Conservation (phyloP, 129 eudicot genomes). For the Apium graveolens region DNA sequence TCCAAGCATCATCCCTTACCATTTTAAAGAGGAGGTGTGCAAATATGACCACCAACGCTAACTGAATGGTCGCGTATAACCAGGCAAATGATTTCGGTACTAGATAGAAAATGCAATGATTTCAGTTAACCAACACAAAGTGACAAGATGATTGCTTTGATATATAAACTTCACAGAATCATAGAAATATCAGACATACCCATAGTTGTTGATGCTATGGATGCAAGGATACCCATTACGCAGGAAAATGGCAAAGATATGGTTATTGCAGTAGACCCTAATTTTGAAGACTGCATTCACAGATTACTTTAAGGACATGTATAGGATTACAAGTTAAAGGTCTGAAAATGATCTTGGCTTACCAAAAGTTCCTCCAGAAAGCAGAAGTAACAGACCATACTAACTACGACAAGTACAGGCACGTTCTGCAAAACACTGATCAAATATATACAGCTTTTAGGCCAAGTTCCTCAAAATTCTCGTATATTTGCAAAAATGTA, state of each 20-base stretch:
- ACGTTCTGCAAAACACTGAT: slow-evolving; percentile 93
- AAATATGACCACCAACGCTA: slow-evolving; percentile 61
- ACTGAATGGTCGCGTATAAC: slow-evolving; percentile 83
- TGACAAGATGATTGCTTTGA: background rate
- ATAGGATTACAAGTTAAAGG: background rate
- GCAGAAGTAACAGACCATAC: slow-evolving; percentile 97
- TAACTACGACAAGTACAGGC: slow-evolving; percentile 87
- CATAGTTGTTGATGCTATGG: slow-evolving; percentile 97
- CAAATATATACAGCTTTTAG: slow-evolving; percentile 3
- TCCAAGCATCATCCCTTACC: slow-evolving; percentile 33
- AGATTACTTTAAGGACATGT: background rate
- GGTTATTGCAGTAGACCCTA: slow-evolving; percentile 92
- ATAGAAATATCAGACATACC: slow-evolving; percentile 35
- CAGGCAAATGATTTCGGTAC: slow-evolving; percentile 70
- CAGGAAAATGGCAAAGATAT: slow-evolving; percentile 96
- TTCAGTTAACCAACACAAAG: slow-evolving; percentile 1
- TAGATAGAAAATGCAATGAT: slow-evolving; percentile 23
- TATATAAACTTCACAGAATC: background rate
- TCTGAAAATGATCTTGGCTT: slow-evolving; percentile 18
- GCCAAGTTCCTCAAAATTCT: background rate
- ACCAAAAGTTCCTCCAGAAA: slow-evolving; percentile 98
- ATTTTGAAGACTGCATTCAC: slow-evolving; percentile 43
- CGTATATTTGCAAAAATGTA: background rate
- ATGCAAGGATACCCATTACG: slow-evolving; percentile 93
- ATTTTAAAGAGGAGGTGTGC: slow-evolving; percentile 71